These are phyloP conservation scores for Paecilomyces formosus DNA, from an alignment of 2,329 filamentous ascomycete species.

Conservation along the genomic window DNA sequence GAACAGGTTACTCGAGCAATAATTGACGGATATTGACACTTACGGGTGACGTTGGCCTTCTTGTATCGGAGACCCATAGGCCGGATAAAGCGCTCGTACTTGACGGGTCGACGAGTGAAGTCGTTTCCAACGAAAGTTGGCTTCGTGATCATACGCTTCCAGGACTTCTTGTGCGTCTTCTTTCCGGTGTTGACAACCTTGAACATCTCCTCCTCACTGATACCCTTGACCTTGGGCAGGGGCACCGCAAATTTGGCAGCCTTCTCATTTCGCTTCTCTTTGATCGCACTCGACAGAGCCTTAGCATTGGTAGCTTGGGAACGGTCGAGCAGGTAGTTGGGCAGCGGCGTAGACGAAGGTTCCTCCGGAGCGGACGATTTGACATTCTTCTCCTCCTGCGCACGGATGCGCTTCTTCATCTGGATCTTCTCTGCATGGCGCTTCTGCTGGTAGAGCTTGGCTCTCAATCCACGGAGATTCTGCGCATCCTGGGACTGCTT, in stretches of 20 bases:
- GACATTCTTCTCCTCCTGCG: conserved; percentile 92
- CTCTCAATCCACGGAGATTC: conserved; percentile 82
- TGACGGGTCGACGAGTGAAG: conserved; percentile 83
- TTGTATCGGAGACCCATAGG: conserved; percentile 75
- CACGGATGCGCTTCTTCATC: conserved; percentile 90
- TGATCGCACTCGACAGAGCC: conserved; percentile 76
- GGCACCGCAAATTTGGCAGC: conserved; percentile 89
- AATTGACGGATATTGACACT: conserved; percentile 6
- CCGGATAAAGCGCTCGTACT: conserved; percentile 63
- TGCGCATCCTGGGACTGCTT: conserved; percentile 83
- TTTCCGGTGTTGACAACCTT: conserved; percentile 93
- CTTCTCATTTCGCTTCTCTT: conserved; percentile 92
- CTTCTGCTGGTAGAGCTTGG: conserved; percentile 90
- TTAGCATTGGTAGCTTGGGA: conserved; percentile 60
- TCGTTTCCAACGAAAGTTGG: conserved; percentile 86
- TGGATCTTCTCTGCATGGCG: conserved; percentile 96
- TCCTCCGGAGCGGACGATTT: conserved; percentile 74
- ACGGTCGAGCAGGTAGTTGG: conserved; percentile 91
- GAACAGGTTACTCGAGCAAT: conserved; percentile 17
- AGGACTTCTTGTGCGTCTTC: conserved; percentile 79
- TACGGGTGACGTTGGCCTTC: conserved; percentile 59
- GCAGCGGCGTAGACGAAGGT: conserved; percentile 73
- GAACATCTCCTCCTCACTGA: conserved; percentile 96
- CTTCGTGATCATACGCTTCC: conserved; percentile 62
- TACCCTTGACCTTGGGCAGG: conserved; percentile 86